phyloP scores from a whole-genome alignment of 208 protist species.

The Crithidia acanthocephali region DNA sequence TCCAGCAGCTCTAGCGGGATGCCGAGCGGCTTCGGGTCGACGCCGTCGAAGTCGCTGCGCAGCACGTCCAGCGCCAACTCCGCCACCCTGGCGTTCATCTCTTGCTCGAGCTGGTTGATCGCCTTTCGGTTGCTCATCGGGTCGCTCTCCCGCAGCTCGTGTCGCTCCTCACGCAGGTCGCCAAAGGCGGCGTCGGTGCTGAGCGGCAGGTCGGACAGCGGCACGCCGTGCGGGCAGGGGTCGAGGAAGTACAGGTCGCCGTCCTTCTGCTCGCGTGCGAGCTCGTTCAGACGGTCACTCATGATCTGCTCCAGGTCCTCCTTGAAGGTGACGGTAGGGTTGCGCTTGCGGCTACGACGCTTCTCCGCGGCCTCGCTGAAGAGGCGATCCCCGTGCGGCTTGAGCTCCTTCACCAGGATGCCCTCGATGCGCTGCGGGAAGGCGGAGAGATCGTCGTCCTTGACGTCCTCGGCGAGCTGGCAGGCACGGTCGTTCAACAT shows the following conservation, averaged over 20 bases:
- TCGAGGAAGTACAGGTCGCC: conserved; percentile 85
- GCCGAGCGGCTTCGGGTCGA: conserved; percentile 63
- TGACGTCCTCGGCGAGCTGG: conserved; percentile 58
- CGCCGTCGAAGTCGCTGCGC: conserved; percentile 52
- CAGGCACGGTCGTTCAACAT: conserved; percentile 75
- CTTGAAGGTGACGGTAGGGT: conserved; percentile 36
- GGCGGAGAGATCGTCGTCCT: conserved; percentile 60
- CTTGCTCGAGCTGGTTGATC: conserved; percentile 50
- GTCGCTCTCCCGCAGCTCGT: conserved; percentile 47
- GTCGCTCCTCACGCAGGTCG: conserved; percentile 47
- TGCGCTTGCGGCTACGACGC: conserved; percentile 43
- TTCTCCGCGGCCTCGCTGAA: conserved; percentile 66
- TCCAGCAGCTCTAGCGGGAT: conserved; percentile 69
- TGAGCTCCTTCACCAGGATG: conserved; percentile 51
- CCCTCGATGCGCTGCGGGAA: conserved; percentile 63
- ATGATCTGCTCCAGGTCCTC: conserved; percentile 65
- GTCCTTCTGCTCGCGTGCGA: conserved; percentile 64
- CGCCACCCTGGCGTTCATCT: conserved; percentile 59
- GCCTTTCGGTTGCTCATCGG: conserved; percentile 58
- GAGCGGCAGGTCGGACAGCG: conserved; percentile 40
- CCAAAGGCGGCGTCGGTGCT: conserved; percentile 55
- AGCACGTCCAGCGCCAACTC: conserved; percentile 51
- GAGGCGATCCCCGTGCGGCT: conserved; percentile 61
- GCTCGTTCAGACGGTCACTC: conserved; percentile 58
- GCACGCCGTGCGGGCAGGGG: conserved; percentile 44